phyloP scores from a whole-genome alignment of 2,329 filamentous ascomycete species.

The Stemphylium vesicarium region DNA sequence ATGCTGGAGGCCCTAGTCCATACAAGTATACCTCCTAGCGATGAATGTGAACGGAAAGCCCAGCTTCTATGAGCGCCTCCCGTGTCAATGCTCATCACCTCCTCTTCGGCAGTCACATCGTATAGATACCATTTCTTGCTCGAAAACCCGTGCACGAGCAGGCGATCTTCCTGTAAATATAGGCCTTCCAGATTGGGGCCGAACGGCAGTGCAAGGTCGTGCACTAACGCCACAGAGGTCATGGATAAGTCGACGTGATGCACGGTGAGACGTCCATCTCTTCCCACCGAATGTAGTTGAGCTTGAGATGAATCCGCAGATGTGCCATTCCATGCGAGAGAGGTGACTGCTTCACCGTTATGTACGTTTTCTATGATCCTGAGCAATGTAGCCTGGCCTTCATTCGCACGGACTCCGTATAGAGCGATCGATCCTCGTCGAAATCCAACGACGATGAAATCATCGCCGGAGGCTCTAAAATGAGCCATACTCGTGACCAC shows the following conservation, averaged over 20 bases:
- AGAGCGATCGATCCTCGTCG: conserved; percentile 61
- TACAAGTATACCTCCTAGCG: conserved; percentile 62
- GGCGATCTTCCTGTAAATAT: conserved; percentile 60
- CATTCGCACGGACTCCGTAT: conserved; percentile 44
- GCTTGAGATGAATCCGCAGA: conserved; percentile 47
- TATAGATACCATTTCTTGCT: conserved; percentile 81
- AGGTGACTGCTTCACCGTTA: conserved; percentile 70
- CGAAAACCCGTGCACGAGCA: conserved; percentile 82
- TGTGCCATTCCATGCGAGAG: conserved; percentile 54
- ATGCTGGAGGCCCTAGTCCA: conserved; percentile 74
- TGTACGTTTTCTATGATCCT: conserved; percentile 48
- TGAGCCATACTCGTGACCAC: conserved; percentile 59
- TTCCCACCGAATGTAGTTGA: conserved; percentile 73
- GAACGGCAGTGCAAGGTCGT: conserved; percentile 73
- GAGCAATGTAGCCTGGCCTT: conserved; percentile 15
- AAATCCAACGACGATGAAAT: conserved; percentile 61
- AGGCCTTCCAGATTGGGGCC: conserved; percentile 78
- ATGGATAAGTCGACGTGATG: conserved; percentile 51
- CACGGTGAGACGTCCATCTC: conserved; percentile 78
- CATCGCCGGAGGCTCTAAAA: conserved; percentile 18
- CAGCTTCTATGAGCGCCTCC: conserved; percentile 85
- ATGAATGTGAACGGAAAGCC: conserved; percentile 56
- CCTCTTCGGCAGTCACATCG: conserved; percentile 74
- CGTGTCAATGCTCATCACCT: conserved; percentile 76
- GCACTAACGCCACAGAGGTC: conserved; percentile 57